Evolutionary conservation across 2,329 filamentous ascomycete species (phyloP).

Genomic region (Diaporthe eres): DNA sequence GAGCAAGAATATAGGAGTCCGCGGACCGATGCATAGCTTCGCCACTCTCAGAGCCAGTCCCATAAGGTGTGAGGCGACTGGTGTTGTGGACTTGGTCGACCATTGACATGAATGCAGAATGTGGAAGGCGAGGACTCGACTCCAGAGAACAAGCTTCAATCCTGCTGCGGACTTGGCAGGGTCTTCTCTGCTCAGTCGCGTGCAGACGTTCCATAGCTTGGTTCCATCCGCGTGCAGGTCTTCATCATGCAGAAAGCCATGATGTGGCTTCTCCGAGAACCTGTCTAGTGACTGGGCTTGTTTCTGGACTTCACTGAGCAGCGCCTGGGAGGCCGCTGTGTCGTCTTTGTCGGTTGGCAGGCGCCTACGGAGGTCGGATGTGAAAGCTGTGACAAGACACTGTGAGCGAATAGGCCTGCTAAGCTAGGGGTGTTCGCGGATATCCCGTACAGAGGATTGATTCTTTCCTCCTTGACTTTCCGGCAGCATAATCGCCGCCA

Average conservation of each 20-base stretch:
- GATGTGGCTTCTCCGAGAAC: constrained; percentile 50
- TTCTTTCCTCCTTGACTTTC: constrained; percentile 23
- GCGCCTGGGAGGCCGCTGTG: constrained; percentile 47
- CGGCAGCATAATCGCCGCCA: constrained; percentile 2
- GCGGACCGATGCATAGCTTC: constrained; percentile 72
- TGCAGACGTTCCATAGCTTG: constrained; percentile 77
- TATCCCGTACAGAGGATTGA: constrained; percentile 34
- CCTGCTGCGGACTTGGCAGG: not conserved
- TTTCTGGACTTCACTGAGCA: constrained; percentile 58
- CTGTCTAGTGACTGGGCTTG: constrained; percentile 53
- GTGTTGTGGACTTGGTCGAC: constrained; percentile 46
- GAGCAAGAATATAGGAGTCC: not conserved
- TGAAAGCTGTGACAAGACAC: constrained; percentile 35
- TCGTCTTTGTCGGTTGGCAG: constrained; percentile 47
- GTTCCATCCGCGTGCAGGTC: constrained; percentile 70
- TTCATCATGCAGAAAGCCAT: constrained; percentile 51
- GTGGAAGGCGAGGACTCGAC: constrained; percentile 73
- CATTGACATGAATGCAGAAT: constrained; percentile 73
- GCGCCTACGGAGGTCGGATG: constrained; percentile 47
- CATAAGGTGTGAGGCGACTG: constrained; percentile 68
- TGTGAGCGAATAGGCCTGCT: constrained; percentile 5
- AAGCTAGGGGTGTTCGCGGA: not conserved
- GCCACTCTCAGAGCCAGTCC: constrained; percentile 77
- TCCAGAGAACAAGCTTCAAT: constrained; percentile 53
- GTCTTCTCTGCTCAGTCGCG: constrained; percentile 61